Evolutionary conservation across 352 stramenopile genomes (phyloP).

Genomic region (Phytophthora pseudosyringae): DNA sequence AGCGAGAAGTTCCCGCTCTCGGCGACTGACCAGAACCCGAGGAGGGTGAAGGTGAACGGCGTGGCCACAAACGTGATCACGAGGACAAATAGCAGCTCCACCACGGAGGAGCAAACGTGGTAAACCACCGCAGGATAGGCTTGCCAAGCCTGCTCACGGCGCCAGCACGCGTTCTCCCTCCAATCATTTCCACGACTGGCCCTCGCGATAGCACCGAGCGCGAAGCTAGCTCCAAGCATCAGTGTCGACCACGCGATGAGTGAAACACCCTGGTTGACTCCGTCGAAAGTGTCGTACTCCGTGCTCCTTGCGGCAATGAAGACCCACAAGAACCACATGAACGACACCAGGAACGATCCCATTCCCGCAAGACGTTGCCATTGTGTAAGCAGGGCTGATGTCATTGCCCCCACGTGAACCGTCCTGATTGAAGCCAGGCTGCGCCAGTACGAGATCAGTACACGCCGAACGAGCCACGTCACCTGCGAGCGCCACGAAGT

Average conservation of each 20-base stretch:
- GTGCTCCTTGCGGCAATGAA: slow-evolving; percentile 23
- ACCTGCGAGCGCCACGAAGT: slow-evolving; percentile 26
- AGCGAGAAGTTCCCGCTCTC: slow-evolving; percentile 25
- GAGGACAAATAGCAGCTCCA: slow-evolving; percentile 24
- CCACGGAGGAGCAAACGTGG: slow-evolving; percentile 22
- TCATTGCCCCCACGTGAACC: slow-evolving; percentile 7
- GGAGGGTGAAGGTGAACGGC: slow-evolving; percentile 21
- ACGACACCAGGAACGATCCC: slow-evolving; percentile 13
- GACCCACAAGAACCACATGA: slow-evolving; percentile 32
- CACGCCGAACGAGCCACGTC: slow-evolving; percentile 27
- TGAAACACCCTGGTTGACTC: slow-evolving; percentile 28
- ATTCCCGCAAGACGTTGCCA: slow-evolving; percentile 18
- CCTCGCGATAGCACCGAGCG: slow-evolving; percentile 11
- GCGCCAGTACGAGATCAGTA: slow-evolving; percentile 34
- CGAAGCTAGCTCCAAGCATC: slow-evolving; percentile 20
- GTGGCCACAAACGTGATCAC: slow-evolving; percentile 23
- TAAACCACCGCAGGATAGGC: slow-evolving; percentile 30
- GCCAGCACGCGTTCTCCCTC: slow-evolving; percentile 27
- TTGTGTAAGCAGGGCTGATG: neutral
- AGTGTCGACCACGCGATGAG: slow-evolving; percentile 40
- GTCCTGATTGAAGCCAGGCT: slow-evolving; percentile 15
- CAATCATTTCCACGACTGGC: slow-evolving; percentile 21
- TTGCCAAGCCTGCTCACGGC: slow-evolving; percentile 34
- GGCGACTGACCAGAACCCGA: slow-evolving; percentile 28
- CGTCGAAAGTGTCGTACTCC: slow-evolving; percentile 37